Evolutionary conservation across 495 filamentous ascomycete species (phyloP).

Genomic region (Podospora pseudoanserina): DNA sequence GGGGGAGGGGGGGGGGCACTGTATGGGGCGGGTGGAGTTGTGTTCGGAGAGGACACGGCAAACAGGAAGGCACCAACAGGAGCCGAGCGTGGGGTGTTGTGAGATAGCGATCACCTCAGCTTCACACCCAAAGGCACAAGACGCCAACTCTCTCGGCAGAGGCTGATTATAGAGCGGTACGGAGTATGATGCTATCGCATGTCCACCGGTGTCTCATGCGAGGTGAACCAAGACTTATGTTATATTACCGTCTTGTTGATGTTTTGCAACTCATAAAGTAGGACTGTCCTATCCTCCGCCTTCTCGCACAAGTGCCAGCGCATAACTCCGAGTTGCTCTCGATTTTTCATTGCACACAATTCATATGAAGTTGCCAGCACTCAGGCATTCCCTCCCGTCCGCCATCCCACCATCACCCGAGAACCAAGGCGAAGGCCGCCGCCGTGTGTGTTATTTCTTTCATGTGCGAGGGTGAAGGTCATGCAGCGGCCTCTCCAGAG

Average conservation of each 20-base stretch:
- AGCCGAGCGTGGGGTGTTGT: slow-evolving; percentile 11
- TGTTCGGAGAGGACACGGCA: slow-evolving; percentile 1
- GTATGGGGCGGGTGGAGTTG: slow-evolving; percentile 1
- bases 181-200: neutral
- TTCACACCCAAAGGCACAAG: slow-evolving; percentile 6
- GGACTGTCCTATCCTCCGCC: neutral
- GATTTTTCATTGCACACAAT: neutral
- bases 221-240: neutral
- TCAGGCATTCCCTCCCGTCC: neutral
- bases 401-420: neutral
- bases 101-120: slow-evolving; percentile 10
- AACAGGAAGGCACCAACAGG: neutral
- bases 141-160: neutral
- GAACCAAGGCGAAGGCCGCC: too few species aligned
- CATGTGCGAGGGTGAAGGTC: slow-evolving; percentile 17
- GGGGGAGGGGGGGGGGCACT: neutral
- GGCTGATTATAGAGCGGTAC: neutral
- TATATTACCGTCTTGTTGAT: neutral
- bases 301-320: neutral
- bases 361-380: too few species aligned
- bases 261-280: neutral
- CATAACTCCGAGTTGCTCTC: neutral
- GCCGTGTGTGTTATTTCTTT: neutral
- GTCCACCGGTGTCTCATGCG: neutral
- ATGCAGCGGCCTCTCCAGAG: slow-evolving; percentile 14